Base-by-base conservation (phyloP, 2,329 filamentous ascomycete genomes). In the Penicillium sp. region DNA sequence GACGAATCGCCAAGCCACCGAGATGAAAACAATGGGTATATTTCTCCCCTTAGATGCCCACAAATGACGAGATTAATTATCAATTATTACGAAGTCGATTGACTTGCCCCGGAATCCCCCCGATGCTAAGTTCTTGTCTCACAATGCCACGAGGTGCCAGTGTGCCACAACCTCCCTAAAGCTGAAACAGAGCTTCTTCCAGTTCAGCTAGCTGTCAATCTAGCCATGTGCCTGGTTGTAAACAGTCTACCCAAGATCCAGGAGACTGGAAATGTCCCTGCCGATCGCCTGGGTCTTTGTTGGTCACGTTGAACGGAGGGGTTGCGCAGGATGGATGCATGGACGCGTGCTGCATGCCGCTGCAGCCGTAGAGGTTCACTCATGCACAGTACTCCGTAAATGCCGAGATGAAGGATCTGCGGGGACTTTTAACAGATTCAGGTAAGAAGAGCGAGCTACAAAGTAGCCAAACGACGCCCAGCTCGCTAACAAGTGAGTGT, bases 171-270 rank as follows among this genome's bases (percentile, higher is more conserved):
- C 19, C 41, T 24, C 41, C 43, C 24, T 46, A 31, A 31, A 31
- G 31, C 10, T 31, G 43, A 46, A 31, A 46, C 43, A 31, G 24
- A 31, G 43, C 14, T 46, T 46, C 43, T 31, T 3, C 13, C 24
- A 6, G 22, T 13, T 37, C 31, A 22, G 4, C 16, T 22, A 22
- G 27, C 35, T 39, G 18, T 6, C 37, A 27, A 31, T 16, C 27
- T 19, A 35, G n/a, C 31, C 51, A 56, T 56, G 58, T 50, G 4
- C 60, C 44, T 16, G 40, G 55, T 55, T 22, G 31, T 27, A 46
- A 40, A 60, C 60, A 58, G 60, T 54, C 27, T 13, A 56, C 58
- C 60, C 60, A 60, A 40, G 49, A 58, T 35, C 60, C 60, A 62
- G 36, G 16, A 18, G 14, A n/a, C 39, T 50, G 60, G 59, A 56